Evolutionary conservation across 1,284 basidiomycete species (phyloP).

Genomic region (Blastosporella zonata): DNA sequence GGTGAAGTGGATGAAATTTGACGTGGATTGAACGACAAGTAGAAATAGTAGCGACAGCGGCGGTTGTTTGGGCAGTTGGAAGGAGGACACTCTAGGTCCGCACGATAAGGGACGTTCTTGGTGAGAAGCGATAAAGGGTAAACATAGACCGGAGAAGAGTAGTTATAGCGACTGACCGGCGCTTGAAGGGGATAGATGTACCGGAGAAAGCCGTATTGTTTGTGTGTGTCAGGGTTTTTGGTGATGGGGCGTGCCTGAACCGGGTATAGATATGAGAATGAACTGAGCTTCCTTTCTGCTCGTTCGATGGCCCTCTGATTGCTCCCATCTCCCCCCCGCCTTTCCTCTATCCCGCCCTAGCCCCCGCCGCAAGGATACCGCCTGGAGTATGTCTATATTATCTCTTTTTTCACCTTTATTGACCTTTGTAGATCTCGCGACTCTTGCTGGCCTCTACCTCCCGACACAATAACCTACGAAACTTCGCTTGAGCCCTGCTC

Average conservation of each 20-base stretch:
- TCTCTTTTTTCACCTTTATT: not conserved
- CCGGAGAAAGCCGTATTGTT: not conserved
- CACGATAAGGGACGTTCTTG: too few relatives aligned
- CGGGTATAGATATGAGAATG: conserved; percentile 18
- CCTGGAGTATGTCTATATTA: conserved; percentile 54
- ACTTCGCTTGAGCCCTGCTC: conserved; percentile 72
- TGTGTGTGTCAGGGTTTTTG: not conserved
- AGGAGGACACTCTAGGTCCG: too few relatives aligned
- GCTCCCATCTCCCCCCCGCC: conserved; percentile 8
- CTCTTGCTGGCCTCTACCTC: conserved; percentile 82
- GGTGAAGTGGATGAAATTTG: too few relatives aligned
- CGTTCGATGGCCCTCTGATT: conserved; percentile 24
- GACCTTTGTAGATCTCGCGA: conserved; percentile 76
- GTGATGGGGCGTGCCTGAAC: conserved; percentile 2
- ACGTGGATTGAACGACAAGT: too few relatives aligned
- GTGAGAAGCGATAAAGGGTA: not conserved
- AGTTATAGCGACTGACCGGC: not conserved
- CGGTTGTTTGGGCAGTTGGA: too few relatives aligned
- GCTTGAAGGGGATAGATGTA: not conserved
- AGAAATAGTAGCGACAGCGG: too few relatives aligned
- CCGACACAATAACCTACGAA: conserved; percentile 33
- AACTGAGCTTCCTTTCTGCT: conserved; percentile 1
- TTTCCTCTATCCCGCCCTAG: conserved; percentile 33
- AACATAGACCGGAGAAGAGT: not conserved
- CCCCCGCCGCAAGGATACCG: conserved; percentile 80